Base-by-base conservation (phyloP, 805 yeast species). In the Blastobotrys peoriensis region DNA sequence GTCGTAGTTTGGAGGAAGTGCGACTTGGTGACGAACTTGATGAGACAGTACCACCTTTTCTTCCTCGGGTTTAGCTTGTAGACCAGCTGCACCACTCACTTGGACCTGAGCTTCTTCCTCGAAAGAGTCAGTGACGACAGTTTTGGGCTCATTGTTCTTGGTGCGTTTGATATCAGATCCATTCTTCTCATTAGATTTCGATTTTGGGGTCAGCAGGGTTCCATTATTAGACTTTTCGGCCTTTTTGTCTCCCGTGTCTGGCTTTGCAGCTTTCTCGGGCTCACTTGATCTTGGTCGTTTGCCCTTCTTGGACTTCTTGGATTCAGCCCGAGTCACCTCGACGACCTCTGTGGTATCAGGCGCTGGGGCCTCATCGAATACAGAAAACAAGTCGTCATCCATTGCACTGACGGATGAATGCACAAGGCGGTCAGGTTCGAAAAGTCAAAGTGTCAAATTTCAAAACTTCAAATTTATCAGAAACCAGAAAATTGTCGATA, bases 21-120 rank as follows among this genome's bases (percentile, higher is more conserved):
- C 97, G 8, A 91, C 98, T 65, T 91, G 97, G 68, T 91, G 98
- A 64, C 98, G 83, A 45, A 91, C 96, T 65, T 87, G 96, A 69
- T 91, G 98, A 47, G 80, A 79, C 52, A 88, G 70, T 61, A 83
- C 81, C 47, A 88, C 81, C 43, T 71, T 71, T 15, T 62, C 68
- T 18, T 67, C 63, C 1, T 56, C 45, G 0, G 71, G 59, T 17
- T 66, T 57, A 13, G 70, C 70, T 56, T 79, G 60, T 28, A 87
- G 68, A 4, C 95, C 95, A 25, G 75, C 75, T 0, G 94, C 83
- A 1, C 84, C 86, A n/a, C 79, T 79, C 25, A 88, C 94, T 63
- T 87, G 94, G 63, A 95, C 73, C 2, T 86, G 81, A 0, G 96
- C 93, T 64, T 87, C 96, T 49, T 85, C 84, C 60, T 87, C 96